Percentiles rank a stretch among this genome's conserved stretches.
These are phyloP conservation scores for Aristolochia fimbriata DNA, from an alignment of 164 flowering plant genomes.

Conservation along the genomic window DNA sequence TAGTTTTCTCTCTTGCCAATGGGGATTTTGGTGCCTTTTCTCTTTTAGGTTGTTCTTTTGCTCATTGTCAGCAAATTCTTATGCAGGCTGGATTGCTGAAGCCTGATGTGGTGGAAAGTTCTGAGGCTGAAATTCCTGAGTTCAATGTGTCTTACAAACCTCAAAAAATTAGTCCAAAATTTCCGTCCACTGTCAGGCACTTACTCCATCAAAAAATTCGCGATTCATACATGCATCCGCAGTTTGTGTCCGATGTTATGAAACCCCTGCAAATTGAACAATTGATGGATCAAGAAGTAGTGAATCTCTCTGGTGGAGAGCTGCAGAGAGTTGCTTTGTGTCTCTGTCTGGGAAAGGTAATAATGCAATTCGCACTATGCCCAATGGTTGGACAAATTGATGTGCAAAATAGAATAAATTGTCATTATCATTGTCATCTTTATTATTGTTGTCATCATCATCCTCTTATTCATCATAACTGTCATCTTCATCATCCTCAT, in stretches of 20 bases:
- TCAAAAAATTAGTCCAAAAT: slow-evolving; percentile 93
- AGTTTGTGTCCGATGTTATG: slow-evolving; percentile 95
- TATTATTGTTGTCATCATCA: too few relatives aligned
- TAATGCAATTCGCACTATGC: not conserved
- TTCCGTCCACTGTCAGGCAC: slow-evolving; percentile 56
- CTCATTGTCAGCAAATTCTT: not conserved
- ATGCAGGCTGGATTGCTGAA: slow-evolving; percentile 89
- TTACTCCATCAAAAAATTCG: slow-evolving; percentile 76
- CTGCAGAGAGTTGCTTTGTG: slow-evolving; percentile 94
- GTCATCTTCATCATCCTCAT: too few relatives aligned
- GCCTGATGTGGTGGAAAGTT: slow-evolving; percentile 72
- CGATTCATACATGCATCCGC: slow-evolving; percentile 89
- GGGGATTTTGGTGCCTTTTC: too few relatives aligned
- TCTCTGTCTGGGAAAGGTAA: slow-evolving; percentile 96
- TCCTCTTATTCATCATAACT: too few relatives aligned
- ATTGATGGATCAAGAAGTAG: slow-evolving; percentile 96
- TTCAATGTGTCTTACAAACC: slow-evolving; percentile 99
- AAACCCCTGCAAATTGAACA: slow-evolving; percentile 96
- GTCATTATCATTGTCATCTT: too few relatives aligned
- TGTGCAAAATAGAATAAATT: too few relatives aligned
- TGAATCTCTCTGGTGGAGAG: slow-evolving; percentile 98
- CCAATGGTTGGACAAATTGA: too few relatives aligned
- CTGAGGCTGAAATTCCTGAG: slow-evolving; percentile 84
- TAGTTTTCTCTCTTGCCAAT: too few relatives aligned
- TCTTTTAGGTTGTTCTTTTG: too few relatives aligned